phyloP scores from a whole-genome alignment of 1,284 basidiomycete genomes.

The Sanghuangporus weigelae region DNA sequence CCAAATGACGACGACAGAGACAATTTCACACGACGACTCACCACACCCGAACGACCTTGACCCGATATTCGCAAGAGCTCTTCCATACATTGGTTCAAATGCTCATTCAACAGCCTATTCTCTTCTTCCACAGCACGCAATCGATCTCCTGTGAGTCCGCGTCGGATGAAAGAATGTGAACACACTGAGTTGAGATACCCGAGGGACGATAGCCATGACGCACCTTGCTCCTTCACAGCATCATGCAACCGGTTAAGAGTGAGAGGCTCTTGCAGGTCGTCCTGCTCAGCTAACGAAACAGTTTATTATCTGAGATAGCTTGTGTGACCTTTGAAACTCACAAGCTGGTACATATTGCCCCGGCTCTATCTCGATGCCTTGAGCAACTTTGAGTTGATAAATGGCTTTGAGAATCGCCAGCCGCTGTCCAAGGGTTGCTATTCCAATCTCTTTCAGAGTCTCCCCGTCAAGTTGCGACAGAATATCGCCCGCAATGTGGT shows the following conservation, averaged over 20 bases:
- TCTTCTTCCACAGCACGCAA: constrained; percentile 70
- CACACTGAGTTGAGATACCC: constrained; percentile 10
- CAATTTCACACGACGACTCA: constrained; percentile 18
- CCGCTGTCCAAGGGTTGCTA: constrained; percentile 82
- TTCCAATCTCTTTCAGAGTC: constrained; percentile 78
- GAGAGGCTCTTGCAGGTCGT: constrained; percentile 52
- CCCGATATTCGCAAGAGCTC: constrained; percentile 49
- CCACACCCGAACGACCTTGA: constrained; percentile 32
- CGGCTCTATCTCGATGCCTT: constrained; percentile 78
- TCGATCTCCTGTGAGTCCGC: constrained; percentile 51
- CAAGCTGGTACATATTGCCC: constrained; percentile 90
- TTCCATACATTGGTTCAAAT: constrained; percentile 57
- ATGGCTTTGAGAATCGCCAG: constrained; percentile 85
- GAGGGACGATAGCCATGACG: constrained; percentile 18
- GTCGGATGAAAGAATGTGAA: constrained; percentile 1
- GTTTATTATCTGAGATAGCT: constrained; percentile 9
- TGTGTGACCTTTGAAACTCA: constrained; percentile 34
- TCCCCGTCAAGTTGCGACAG: constrained; percentile 80
- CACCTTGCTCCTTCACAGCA: constrained; percentile 75
- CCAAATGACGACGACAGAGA: background rate
- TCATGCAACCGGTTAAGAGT: constrained; percentile 66
- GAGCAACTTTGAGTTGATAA: constrained; percentile 80
- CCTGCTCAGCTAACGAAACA: constrained; percentile 51
- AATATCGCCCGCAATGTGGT: constrained; percentile 86
- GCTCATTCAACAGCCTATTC: constrained; percentile 60